A percentile compares a stretch with the other conserved stretches of the same genome.
phyloP scores from a whole-genome alignment of 2,329 filamentous ascomycete genomes.

The Aspergillus intermedius region DNA sequence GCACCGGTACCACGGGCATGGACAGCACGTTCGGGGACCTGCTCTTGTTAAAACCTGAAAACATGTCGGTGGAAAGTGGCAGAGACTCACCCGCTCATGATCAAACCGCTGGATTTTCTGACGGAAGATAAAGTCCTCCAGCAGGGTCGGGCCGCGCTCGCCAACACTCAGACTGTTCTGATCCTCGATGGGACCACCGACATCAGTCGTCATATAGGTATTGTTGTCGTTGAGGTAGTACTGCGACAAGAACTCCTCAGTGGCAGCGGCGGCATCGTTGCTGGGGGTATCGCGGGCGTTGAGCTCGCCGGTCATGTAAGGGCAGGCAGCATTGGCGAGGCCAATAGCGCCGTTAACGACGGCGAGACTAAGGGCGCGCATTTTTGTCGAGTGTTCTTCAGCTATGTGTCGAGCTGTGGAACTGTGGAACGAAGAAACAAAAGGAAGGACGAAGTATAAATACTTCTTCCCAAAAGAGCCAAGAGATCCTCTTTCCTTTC shows the following conservation, averaged over 20 bases:
- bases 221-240: conserved; percentile 49
- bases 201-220: conserved; percentile 58
- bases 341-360: conserved; percentile 20
- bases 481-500: too few relatives aligned
- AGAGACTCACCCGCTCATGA: conserved; percentile 48
- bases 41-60: background rate
- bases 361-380: conserved; percentile 21
- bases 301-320: conserved; percentile 34
- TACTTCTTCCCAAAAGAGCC: too few relatives aligned
- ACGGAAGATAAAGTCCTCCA: conserved; percentile 67
- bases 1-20: conserved; percentile 64
- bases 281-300: conserved; percentile 15
- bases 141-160: conserved; percentile 57
- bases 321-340: conserved; percentile 34
- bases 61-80: too few relatives aligned
- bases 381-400: conserved; percentile 7
- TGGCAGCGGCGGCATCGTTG: conserved; percentile 21
- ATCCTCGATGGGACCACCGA: conserved; percentile 61
- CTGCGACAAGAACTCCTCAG: conserved; percentile 38
- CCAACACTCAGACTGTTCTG: conserved; percentile 63
- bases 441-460: background rate
- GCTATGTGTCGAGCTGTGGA: background rate
- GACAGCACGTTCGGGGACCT: conserved; percentile 58
- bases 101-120: conserved; percentile 68
- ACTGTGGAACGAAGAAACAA: background rate